phyloP scores from a whole-genome alignment of 148 eudicot genomes.

The Chenopodium berlandieri region DNA sequence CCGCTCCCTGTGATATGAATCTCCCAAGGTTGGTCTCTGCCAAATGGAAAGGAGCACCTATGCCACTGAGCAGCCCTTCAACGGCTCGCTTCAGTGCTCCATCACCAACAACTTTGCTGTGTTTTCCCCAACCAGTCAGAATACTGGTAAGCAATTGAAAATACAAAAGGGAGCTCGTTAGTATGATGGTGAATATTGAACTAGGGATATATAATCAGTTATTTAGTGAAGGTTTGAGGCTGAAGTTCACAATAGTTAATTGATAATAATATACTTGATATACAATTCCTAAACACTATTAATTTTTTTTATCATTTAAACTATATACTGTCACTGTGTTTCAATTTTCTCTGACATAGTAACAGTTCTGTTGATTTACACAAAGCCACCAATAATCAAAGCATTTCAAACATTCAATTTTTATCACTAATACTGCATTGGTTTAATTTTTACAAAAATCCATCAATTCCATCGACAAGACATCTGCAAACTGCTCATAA shows the following conservation, averaged over 20 bases:
- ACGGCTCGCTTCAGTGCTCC: conserved; percentile 70
- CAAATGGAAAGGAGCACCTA: conserved; percentile 74
- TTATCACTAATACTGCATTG: not conserved
- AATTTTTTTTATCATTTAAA: too few species aligned
- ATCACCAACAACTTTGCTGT: conserved; percentile 93
- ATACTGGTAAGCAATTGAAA: conserved; percentile 49
- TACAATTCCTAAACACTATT: not conserved
- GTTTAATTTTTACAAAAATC: not conserved
- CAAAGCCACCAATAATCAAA: not conserved
- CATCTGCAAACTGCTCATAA: not conserved
- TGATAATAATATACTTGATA: not conserved
- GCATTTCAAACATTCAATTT: too few species aligned
- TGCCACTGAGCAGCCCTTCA: conserved; percentile 70
- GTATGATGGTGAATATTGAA: not conserved
- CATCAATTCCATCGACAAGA: not conserved
- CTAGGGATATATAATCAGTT: not conserved
- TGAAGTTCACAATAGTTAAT: not conserved
- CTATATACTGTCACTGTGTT: not conserved
- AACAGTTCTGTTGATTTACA: not conserved
- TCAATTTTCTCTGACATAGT: too few species aligned
- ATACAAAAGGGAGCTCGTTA: not conserved
- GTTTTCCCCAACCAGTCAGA: conserved; percentile 97
- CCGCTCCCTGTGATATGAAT: conserved; percentile 72
- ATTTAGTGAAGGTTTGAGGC: not conserved
- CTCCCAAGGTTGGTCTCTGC: conserved; percentile 82